Conservation (phyloP, 2,329 filamentous ascomycete species). For the Colletotrichum sansevieriae region DNA sequence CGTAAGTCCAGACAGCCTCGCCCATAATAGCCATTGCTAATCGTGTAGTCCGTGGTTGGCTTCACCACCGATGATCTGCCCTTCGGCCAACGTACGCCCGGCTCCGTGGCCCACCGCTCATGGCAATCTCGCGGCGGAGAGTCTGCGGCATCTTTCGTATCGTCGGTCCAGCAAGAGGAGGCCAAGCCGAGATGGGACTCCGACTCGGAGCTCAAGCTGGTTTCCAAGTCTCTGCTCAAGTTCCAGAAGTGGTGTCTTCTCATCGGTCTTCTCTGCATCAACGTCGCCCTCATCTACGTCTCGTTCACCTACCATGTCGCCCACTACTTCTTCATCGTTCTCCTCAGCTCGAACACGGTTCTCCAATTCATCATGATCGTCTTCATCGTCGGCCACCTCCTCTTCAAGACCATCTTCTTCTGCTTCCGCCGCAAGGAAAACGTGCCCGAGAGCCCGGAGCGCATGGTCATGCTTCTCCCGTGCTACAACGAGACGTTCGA, state of each 20-base stretch:
- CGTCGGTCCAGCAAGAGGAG: slow-evolving; percentile 54
- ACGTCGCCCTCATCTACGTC: slow-evolving; percentile 53
- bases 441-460: slow-evolving; percentile 52
- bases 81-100: slow-evolving; percentile 49
- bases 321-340: slow-evolving; percentile 59
- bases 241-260: slow-evolving; percentile 57
- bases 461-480: slow-evolving; percentile 60
- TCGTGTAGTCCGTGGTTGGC: slow-evolving; percentile 50
- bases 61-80: slow-evolving; percentile 48
- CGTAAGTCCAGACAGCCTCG: slow-evolving; percentile 9
- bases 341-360: slow-evolving; percentile 61
- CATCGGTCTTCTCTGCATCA: slow-evolving; percentile 51
- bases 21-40: not conserved
- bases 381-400: slow-evolving; percentile 51
- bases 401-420: slow-evolving; percentile 49
- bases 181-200: slow-evolving; percentile 56
- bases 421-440: slow-evolving; percentile 49
- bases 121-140: slow-evolving; percentile 51
- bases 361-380: slow-evolving; percentile 58
- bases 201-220: slow-evolving; percentile 54
- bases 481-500: slow-evolving; percentile 64
- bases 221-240: slow-evolving; percentile 53
- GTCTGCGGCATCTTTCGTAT: slow-evolving; percentile 53
- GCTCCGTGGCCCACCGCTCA: slow-evolving; percentile 48
- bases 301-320: slow-evolving; percentile 54